phyloP scores from a whole-genome alignment of 129 eudicot species.

The Cynara cardunculus region DNA sequence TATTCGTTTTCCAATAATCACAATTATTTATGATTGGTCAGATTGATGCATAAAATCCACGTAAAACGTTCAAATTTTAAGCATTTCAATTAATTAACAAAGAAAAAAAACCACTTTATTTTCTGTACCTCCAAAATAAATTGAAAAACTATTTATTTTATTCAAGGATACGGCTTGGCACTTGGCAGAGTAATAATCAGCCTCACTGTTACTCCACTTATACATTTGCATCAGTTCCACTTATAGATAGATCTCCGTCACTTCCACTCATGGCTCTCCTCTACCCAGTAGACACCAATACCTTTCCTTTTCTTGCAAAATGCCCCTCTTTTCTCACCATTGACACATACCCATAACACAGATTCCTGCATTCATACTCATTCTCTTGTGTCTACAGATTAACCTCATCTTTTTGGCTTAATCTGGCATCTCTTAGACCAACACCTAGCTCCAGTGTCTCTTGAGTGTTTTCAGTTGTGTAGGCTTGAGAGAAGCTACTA shows the following conservation, averaged over 20 bases:
- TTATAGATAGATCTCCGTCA: slow-evolving; percentile 30
- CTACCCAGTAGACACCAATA: slow-evolving; percentile 6
- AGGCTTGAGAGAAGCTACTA: neutral
- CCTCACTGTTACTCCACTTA: slow-evolving; percentile 21
- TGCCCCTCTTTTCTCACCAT: slow-evolving; percentile 17
- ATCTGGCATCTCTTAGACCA: neutral
- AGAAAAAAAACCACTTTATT: neutral
- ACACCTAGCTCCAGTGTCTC: neutral
- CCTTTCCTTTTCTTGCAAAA: slow-evolving; percentile 44
- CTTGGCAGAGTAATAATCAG: slow-evolving; percentile 24
- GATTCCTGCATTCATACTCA: neutral
- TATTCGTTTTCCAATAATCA: neutral
- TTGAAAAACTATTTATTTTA: neutral
- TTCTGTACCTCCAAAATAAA: neutral
- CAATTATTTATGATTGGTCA: neutral
- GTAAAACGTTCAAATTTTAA: neutral
- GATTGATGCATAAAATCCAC: neutral
- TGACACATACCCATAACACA: slow-evolving; percentile 4
- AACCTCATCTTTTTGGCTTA: slow-evolving; percentile 12
- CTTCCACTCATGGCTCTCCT: slow-evolving; percentile 26
- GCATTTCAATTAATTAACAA: neutral
- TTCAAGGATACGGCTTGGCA: slow-evolving; percentile 4
- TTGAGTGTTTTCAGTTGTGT: neutral
- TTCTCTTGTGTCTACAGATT: neutral
- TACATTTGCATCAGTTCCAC: slow-evolving; percentile 29